Conservation (phyloP, 306 rosid species). For the Pyrus bretschneideri region DNA sequence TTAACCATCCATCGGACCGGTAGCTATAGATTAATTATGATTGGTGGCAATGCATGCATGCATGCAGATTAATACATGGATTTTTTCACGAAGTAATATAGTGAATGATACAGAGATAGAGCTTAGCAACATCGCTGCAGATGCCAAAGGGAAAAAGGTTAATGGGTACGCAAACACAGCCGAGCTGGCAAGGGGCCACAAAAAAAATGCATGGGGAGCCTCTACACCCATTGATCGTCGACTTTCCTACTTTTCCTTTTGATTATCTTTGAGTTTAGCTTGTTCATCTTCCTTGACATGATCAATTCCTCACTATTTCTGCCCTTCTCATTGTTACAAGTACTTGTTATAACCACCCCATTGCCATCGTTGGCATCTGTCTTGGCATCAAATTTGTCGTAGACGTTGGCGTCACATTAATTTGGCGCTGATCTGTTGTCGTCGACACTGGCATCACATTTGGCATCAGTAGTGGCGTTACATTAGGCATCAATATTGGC, state of each 20-base stretch:
- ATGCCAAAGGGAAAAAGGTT: not conserved
- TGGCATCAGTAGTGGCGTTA: not conserved
- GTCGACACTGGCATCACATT: not conserved
- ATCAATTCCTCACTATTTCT: not conserved
- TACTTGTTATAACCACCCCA: not conserved
- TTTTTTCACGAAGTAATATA: not conserved
- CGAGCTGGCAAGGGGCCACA: not conserved
- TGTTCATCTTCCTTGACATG: not conserved
- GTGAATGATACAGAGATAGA: not conserved
- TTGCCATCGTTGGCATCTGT: not conserved
- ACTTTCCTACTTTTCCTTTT: not conserved
- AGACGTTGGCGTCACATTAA: too few species aligned
- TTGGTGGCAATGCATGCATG: not conserved
- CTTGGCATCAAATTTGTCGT: not conserved
- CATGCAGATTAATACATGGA: not conserved
- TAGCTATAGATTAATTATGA: not conserved
- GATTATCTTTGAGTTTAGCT: not conserved
- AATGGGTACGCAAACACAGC: not conserved
- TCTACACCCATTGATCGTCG: not conserved
- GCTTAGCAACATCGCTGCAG: conserved; percentile 1
- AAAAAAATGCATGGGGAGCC: not conserved
- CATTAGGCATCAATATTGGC: not conserved
- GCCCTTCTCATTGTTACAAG: not conserved
- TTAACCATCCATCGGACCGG: not conserved
- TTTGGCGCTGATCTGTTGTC: not conserved